These are phyloP conservation scores for Pseudodiploospora longispora DNA, from an alignment of 2,329 filamentous ascomycete genomes.

Conservation along the genomic window DNA sequence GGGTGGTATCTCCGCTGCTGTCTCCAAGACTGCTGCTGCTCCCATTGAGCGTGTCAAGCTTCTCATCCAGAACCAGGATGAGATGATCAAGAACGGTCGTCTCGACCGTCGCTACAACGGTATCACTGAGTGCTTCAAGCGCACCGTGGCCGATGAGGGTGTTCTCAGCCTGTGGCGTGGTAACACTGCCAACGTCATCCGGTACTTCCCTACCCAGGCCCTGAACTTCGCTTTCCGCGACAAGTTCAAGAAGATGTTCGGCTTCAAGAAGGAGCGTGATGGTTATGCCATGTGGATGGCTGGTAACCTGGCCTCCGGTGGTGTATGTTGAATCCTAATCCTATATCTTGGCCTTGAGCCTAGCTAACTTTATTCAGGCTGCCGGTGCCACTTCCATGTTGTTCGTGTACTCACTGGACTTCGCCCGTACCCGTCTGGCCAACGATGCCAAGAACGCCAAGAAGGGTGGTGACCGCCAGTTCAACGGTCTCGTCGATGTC, in stretches of 20 bases:
- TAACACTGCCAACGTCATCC: constrained; percentile 99
- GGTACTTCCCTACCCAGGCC: constrained; percentile 99
- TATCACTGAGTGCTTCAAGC: constrained; percentile 90
- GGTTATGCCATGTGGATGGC: constrained; percentile 98
- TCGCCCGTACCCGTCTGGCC: constrained; percentile 99
- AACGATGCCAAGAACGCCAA: constrained; percentile 99
- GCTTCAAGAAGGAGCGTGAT: constrained; percentile 99
- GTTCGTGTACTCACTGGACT: constrained; percentile 99
- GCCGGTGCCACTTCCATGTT: constrained; percentile 99
- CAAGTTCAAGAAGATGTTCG: constrained; percentile 99
- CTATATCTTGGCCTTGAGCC: background rate
- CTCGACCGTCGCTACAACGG: constrained; percentile 95
- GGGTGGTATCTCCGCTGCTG: constrained; percentile 99
- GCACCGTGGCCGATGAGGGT: constrained; percentile 87
- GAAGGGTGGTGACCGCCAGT: constrained; percentile 95
- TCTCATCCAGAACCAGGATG: constrained; percentile 99
- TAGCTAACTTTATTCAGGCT: constrained; percentile 43
- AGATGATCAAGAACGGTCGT: constrained; percentile 99
- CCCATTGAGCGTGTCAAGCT: constrained; percentile 99
- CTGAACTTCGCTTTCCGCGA: constrained; percentile 99
- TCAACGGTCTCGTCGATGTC: constrained; percentile 99
- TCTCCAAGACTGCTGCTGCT: constrained; percentile 99
- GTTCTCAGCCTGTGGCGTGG: constrained; percentile 94
- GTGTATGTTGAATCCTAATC: constrained; percentile 57
- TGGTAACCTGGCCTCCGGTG: constrained; percentile 99